Evolutionary conservation across 768 basidiomycete species (phyloP), one percentile per base, ranked within the genome.

Genomic region (Tricholoma matsutake): DNA sequence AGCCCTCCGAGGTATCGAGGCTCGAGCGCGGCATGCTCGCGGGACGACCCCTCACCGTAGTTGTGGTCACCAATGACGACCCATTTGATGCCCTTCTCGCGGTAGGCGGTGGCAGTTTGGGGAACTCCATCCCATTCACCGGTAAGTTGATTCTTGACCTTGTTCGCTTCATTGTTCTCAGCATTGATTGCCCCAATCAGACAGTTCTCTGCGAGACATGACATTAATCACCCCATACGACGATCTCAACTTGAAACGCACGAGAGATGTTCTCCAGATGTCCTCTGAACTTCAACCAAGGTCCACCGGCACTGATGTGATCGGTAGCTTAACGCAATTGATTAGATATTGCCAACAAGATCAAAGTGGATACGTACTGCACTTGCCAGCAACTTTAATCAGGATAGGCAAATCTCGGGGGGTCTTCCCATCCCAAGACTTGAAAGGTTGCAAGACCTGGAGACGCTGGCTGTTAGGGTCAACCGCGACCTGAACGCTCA

Each of bases 241-340:
- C 5, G 10, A 22, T 53, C 0, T 37, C 8, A 53, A 5, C 57
- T 18, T 32, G 10, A 13, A 2, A 82, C 87, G 63, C 63, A 91
- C 91, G 92, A 32, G 96, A 97, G 73, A 97, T 98, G 83, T 98
- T 98, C 76, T 97, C 85, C 71, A 98, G 88, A 77, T 98, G 96
- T 64, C 96, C 96, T 81, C 96, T 94, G 83, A 96, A 98, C 80
- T 98, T 98, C 81, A 98, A 86, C 96, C 96, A 98, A 49, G 96
- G 96, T 61, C 96, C 96, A 81, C 96, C 96, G 72, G 96, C 96
- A 62, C 89, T 92, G 75, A 96, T 95, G 76, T 96, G 94, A 74
- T 96, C 94, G 65, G 94, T 95, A 43, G 94, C 84, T 86, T 62
- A 1, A 53, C 58, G 60, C 37, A 3, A 56, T 25, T 18, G 39